Conservation (phyloP, 768 basidiomycete genomes). For the Kwoniella botswanensis region DNA sequence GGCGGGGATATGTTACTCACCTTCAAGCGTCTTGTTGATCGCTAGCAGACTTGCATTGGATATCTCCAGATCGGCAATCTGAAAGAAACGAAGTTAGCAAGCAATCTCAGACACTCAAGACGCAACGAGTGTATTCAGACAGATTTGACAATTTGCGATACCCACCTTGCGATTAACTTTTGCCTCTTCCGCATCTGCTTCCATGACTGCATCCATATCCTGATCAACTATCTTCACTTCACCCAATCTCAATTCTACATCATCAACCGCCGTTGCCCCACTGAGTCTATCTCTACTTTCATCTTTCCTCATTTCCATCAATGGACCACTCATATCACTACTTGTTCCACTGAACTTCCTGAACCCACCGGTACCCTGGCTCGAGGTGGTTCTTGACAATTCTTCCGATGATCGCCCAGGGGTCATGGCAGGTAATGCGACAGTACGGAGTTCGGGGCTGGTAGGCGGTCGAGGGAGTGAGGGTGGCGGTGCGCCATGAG, state of each 20-base stretch:
- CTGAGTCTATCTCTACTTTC: constrained; percentile 30
- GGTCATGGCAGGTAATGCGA: constrained; percentile 38
- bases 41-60: constrained; percentile 53
- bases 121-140: neutral
- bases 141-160: neutral
- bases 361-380: neutral
- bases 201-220: constrained; percentile 20
- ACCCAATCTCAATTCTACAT: neutral
- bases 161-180: constrained; percentile 42
- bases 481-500: constrained; percentile 12
- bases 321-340: constrained; percentile 9
- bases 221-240: constrained; percentile 9
- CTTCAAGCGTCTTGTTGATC: constrained; percentile 54
- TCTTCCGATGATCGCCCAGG: constrained; percentile 26
- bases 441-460: constrained; percentile 32
- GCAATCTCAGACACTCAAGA: neutral
- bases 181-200: constrained; percentile 41
- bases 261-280: constrained; percentile 21
- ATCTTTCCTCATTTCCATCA: constrained; percentile 14
- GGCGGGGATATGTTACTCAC: constrained; percentile 25
- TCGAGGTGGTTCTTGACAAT: constrained; percentile 12
- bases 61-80: constrained; percentile 58
- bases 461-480: constrained; percentile 27
- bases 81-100: neutral
- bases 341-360: constrained; percentile 16